Evolutionary conservation across 805 yeast species (phyloP), one percentile per base, ranked within the genome.

Genomic region (Teunomyces funiuensis): DNA sequence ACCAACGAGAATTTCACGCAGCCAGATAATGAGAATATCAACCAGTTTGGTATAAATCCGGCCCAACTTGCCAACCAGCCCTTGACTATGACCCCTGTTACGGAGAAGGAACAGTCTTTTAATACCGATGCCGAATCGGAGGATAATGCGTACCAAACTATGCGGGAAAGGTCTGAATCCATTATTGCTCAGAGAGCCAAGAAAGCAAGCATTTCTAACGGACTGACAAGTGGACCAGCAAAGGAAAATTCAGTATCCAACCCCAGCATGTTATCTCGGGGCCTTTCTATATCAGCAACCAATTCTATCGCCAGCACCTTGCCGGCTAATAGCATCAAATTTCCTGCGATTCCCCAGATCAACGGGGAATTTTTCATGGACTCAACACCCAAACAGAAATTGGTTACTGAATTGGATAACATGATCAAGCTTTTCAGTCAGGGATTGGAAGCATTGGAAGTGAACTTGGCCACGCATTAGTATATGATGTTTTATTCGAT

Each of bases 21-120:
- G 8, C 54, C 41, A 46, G 51, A 37, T 25, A 37, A 41, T 23
- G 79, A 71, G 27, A 73, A 74, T 39, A 74, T 83, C 33, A 80
- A 84, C 57, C 86, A 85, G 54, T 81, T 82, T 69, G 86, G 90
- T 38, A 71, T 81, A 52, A 73, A 80, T 55, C 74, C 81, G 1
- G 61, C 75, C 11, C 74, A 71, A 23, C 70, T 76, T 3, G 66
- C 73, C 6, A 62, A 65, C 41, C 58, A 76, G 3, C 81, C 87
- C 1, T 66, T 81, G 51, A 78, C 87, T 0, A 85, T 86, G 93
- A 86, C 95, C 0, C 95, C 93, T 2, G 80, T 85, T 4, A 75
- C 87, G 2, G 95, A 86, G 50, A 81, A 60, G 41, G 73, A 69
- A 15, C 39, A 27, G 9, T 23, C 22, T n/a, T 45, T 48, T 29